These are phyloP conservation scores for Suhomyces prunicola DNA, from an alignment of 805 yeast species.

Conservation along the genomic window DNA sequence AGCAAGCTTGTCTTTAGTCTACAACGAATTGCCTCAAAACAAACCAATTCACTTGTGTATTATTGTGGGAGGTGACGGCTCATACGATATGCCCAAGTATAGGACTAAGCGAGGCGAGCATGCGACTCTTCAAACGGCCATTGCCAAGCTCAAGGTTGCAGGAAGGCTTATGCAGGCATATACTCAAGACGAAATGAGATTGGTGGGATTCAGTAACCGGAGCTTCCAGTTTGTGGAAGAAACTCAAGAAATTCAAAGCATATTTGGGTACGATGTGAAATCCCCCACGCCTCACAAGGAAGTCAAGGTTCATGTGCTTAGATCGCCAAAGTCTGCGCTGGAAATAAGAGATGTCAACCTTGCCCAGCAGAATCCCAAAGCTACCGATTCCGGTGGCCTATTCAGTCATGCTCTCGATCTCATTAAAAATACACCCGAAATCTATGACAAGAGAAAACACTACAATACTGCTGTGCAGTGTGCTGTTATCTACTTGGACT, in stretches of 20 bases:
- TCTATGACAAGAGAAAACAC: conserved; percentile 36
- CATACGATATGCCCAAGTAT: conserved; percentile 66
- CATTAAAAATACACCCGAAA: conserved; percentile 37
- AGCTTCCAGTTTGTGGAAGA: conserved; percentile 72
- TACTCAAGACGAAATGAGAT: conserved; percentile 84
- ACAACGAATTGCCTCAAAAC: conserved; percentile 53
- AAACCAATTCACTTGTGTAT: conserved; percentile 82
- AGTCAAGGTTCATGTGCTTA: conserved; percentile 75
- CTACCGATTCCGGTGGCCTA: conserved; percentile 69
- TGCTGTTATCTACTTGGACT: conserved; percentile 81
- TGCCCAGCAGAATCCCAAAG: conserved; percentile 84
- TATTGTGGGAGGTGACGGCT: conserved; percentile 67
- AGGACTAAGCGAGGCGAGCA: conserved; percentile 51
- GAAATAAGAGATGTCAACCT: conserved; percentile 73
- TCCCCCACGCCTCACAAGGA: conserved; percentile 54
- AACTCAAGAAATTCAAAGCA: conserved; percentile 22
- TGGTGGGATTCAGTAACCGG: conserved; percentile 74
- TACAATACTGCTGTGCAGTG: conserved; percentile 65
- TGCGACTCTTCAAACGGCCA: conserved; percentile 65
- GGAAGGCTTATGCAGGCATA: conserved; percentile 88
- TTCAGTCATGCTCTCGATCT: conserved; percentile 81
- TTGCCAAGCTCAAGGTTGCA: conserved; percentile 72
- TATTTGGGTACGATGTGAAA: conserved; percentile 40
- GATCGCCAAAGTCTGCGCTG: conserved; percentile 60
- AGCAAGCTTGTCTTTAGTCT: conserved; percentile 21